Base-by-base conservation (phyloP, 371 early-diverging fungal genomes). In the Mortierella sp. region DNA sequence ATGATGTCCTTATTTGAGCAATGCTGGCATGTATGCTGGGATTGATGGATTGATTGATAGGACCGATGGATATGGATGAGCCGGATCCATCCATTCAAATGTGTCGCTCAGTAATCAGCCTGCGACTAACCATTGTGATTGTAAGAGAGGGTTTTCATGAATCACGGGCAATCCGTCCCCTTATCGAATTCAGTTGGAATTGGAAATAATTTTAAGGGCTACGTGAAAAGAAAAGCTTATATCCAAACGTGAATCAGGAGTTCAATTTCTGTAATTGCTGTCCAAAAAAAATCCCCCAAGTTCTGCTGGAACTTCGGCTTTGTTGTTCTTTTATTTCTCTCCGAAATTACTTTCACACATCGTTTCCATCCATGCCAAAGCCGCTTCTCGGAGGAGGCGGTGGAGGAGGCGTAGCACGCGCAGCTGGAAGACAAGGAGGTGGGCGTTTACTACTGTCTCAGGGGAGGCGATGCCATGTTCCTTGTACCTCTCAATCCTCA, bases 101-200 rank as follows among this genome's bases (percentile, higher is more conserved):
- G 34, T 17, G 28, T 53, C 51, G 51, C 51, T 23, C n/a, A 51
- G 51, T 51, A 23, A 26, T 5, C 23, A 10, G 53, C 49, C 53
- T 54, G 49, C 61, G 53, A 68, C 69, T 68, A 68, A 68, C 69
- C 69, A 68, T 72, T 72, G 73, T 72, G 73, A 68, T 64, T 68
- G 75, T 75, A 70, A 70, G 70, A 62, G 66, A 57, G 61, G 43
- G 70, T 42, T 66, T 62, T 56, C 57, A 22, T 64, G 32, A 26
- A 22, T 55, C 57, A 19, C 61, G 23, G 53, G 49, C 26, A 58
- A 12, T 7, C 22, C 1, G 40, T 37, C 29, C 15, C 51, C 59
- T 59, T 56, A 43, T 56, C 32, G 13, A 31, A 62, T 29, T 43
- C 28, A 61, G 49, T 45, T 32, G 2, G 3, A 2, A 15, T 5